phyloP scores from a whole-genome alignment of 2,329 filamentous ascomycete genomes.

The Penicillium sp. region DNA sequence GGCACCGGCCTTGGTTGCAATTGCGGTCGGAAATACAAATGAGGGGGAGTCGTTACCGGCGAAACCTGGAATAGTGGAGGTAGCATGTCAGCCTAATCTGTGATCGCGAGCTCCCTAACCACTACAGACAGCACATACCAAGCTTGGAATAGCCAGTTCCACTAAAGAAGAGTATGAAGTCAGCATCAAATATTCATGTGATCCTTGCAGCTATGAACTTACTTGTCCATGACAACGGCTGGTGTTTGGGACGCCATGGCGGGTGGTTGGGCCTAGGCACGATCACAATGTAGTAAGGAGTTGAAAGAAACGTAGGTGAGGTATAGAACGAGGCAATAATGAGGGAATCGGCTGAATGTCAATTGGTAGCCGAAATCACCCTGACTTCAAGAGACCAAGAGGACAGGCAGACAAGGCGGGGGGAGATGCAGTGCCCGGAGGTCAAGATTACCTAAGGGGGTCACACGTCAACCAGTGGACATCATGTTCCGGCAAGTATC shows the following conservation, averaged over 20 bases:
- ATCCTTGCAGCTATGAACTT: slow-evolving; percentile 48
- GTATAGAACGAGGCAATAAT: not conserved
- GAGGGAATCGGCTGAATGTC: slow-evolving; percentile 2
- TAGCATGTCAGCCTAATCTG: slow-evolving; percentile 37
- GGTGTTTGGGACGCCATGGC: slow-evolving; percentile 96
- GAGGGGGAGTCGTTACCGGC: slow-evolving; percentile 98
- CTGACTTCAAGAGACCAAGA: slow-evolving; percentile 14
- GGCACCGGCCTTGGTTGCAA: slow-evolving; percentile 83
- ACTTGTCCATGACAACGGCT: slow-evolving; percentile 99
- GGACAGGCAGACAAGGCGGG: slow-evolving; percentile 31
- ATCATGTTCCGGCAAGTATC: slow-evolving; percentile 17
- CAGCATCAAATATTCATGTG: slow-evolving; percentile 21
- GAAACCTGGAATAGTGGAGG: slow-evolving; percentile 66
- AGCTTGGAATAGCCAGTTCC: slow-evolving; percentile 99
- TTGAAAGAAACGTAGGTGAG: not conserved
- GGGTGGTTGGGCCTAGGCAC: slow-evolving; percentile 16
- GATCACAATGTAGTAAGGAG: slow-evolving; percentile 1
- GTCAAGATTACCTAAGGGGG: slow-evolving; percentile 21
- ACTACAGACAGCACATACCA: slow-evolving; percentile 58
- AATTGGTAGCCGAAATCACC: slow-evolving; percentile 9
- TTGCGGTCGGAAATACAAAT: slow-evolving; percentile 98
- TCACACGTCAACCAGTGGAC: not conserved
- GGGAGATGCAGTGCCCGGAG: slow-evolving; percentile 16
- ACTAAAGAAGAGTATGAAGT: slow-evolving; percentile 54
- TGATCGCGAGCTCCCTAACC: slow-evolving; percentile 12